Base-by-base conservation (phyloP, 2,329 filamentous ascomycete species). In the Penicillium sp. region DNA sequence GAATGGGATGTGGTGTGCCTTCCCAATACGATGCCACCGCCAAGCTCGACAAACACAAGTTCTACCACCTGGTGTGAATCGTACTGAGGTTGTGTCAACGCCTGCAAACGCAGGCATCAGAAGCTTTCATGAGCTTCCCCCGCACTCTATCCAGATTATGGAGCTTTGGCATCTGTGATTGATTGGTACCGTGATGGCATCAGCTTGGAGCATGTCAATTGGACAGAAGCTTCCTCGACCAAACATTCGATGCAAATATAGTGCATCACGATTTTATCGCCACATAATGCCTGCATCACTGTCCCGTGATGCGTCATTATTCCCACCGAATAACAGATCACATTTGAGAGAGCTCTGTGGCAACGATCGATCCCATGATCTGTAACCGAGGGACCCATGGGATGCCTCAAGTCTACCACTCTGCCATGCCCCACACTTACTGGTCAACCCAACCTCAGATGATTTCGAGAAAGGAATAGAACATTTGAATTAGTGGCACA, bases 191-290 rank as follows among this genome's bases (percentile, higher is more conserved):
- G 11, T 21, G 19, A 41, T 22, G 39, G 37, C 19, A 41, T 19
- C 19, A 41, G 8, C 10, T 21, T n/a, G 10, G 11, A 13, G 39
- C 11, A 13, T 39, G 16, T 19, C 39, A 41, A 41, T 21, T 41
- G 53, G 21, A 79, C 64, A 2, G 75, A 74, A 0, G 68, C 63
- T 5, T 73, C 58, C 14, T 64, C 52, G 47, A 73, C 75, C n/a
- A 60, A 55, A 5, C 76, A 16, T 6, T 7, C 7, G 31, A 33
- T 14, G 31, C 76, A 0, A 72, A 63, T 24, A 79, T 33, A 14
- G 31, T 66, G 60, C 80, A 81, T 29, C 19, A 22, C 22, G 9
- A 22, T 57, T n/a, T 9, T 7, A 31, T 52, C 45, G 54, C 54
- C 54, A 48, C 45, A 21, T 4, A 22, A 31, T 11, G 22, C 33